Evolutionary conservation across 2,329 filamentous ascomycete species (phyloP).

Genomic region (Madurella mycetomatis): DNA sequence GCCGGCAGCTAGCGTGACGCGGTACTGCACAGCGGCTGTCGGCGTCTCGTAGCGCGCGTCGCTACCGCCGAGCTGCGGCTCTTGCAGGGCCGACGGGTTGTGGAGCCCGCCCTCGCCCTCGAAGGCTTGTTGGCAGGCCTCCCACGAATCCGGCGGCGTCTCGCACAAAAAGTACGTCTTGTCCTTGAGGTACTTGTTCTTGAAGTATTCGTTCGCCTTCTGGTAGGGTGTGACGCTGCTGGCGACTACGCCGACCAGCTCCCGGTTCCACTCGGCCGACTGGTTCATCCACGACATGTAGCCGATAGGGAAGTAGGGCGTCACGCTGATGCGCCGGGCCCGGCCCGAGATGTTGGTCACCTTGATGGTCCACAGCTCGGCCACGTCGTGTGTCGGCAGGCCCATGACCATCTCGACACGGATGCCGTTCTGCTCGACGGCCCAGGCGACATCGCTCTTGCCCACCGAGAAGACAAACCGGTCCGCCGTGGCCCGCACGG

Average conservation of each 20-base stretch:
- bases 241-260: constrained; percentile 47
- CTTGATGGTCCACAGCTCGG: constrained; percentile 51
- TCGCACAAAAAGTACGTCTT: constrained; percentile 55
- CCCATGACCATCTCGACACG: constrained; percentile 48
- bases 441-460: constrained; percentile 53
- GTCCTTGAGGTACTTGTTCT: constrained; percentile 54
- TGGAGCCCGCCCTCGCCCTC: constrained; percentile 54
- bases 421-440: constrained; percentile 46
- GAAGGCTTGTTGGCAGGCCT: constrained; percentile 48
- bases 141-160: constrained; percentile 47
- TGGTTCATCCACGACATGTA: constrained; percentile 62
- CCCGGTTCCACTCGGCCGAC: constrained; percentile 47
- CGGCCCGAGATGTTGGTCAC: constrained; percentile 46
- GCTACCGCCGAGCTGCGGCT: constrained; percentile 37
- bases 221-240: constrained; percentile 54
- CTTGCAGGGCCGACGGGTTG: constrained; percentile 41
- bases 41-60: constrained; percentile 55
- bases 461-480: constrained; percentile 50
- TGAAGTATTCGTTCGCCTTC: constrained; percentile 52
- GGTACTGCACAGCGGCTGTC: constrained; percentile 50
- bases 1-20: constrained; percentile 36
- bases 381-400: constrained; percentile 50
- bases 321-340: constrained; percentile 46
- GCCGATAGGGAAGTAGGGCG: constrained; percentile 55
- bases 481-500: constrained; percentile 45